Evolutionary conservation across 768 basidiomycete genomes (phyloP).

Genomic region (Peribolospora baueri): DNA sequence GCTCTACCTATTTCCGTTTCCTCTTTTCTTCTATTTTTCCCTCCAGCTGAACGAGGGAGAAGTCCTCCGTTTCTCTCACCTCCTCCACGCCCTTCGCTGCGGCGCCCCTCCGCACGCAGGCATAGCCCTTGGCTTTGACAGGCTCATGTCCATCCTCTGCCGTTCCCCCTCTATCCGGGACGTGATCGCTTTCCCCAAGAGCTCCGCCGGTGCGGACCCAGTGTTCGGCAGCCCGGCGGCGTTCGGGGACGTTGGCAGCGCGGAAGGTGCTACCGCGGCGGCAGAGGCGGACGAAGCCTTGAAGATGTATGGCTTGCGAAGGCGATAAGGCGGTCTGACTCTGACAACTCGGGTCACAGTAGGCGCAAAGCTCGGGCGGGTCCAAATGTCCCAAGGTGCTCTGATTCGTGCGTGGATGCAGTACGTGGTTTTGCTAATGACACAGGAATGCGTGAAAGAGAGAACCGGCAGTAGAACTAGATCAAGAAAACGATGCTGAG

Average conservation of each 20-base stretch:
- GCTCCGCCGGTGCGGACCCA: constrained; percentile 53
- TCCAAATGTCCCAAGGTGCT: no score
- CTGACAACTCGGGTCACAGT: no score
- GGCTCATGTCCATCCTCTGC: constrained; percentile 74
- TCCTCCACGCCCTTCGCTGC: constrained; percentile 60
- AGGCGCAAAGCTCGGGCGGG: no score
- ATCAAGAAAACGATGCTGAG: no score
- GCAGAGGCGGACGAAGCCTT: no score
- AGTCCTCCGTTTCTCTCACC: constrained; percentile 50
- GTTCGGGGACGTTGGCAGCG: constrained; percentile 13
- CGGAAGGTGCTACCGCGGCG: no score
- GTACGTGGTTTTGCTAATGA: no score
- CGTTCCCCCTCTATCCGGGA: constrained; percentile 68
- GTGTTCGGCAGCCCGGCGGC: constrained; percentile 69
- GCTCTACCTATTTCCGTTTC: not conserved
- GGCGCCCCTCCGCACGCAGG: constrained; percentile 93
- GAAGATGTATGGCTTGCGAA: no score
- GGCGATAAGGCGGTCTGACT: no score
- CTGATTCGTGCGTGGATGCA: no score
- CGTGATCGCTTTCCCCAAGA: constrained; percentile 93
- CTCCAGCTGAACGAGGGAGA: constrained; percentile 46
- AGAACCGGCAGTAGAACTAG: no score
- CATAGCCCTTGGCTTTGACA: constrained; percentile 56
- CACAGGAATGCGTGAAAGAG: no score
- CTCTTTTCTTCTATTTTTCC: not conserved